Conservation (phyloP, 495 filamentous ascomycete species). For the Talaromyces borbonicus region DNA sequence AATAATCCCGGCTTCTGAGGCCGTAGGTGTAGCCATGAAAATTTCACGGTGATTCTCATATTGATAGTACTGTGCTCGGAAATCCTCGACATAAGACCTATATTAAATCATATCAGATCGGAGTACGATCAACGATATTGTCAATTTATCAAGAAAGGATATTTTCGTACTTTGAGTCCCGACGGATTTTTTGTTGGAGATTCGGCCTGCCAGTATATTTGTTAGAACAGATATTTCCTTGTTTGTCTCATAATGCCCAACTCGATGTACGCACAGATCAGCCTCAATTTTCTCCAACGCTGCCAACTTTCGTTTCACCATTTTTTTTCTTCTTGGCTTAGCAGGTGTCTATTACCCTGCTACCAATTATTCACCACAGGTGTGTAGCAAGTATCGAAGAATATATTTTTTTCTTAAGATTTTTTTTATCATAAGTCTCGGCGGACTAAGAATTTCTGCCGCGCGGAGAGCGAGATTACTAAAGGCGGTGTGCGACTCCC, state of each 20-base stretch:
- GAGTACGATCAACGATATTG: not conserved
- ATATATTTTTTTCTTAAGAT: no score
- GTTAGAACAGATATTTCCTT: not conserved
- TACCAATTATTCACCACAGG: no score
- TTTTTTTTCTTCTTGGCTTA: no score
- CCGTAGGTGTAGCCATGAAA: conserved; percentile 71
- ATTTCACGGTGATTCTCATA: conserved; percentile 88
- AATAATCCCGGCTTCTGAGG: conserved; percentile 64
- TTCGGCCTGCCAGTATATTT: conserved; percentile 47
- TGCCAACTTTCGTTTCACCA: conserved; percentile 78
- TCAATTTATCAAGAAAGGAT: conserved; percentile 2
- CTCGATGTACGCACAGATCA: conserved; percentile 68
- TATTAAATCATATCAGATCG: conserved; percentile 1
- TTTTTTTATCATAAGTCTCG: no score
- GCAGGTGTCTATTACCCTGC: no score
- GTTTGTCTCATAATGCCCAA: no score
- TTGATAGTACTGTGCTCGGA: conserved; percentile 78
- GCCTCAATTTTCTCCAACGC: conserved; percentile 94
- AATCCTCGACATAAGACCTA: conserved; percentile 78
- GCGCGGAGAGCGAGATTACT: no score
- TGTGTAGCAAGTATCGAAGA: no score
- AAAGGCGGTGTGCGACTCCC: no score
- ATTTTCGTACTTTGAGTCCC: conserved; percentile 59
- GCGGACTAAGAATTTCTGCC: no score
- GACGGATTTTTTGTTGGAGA: conserved; percentile 78